Conservation (phyloP, 2,329 filamentous ascomycete genomes). For the Clarireedia homoeocarpa region DNA sequence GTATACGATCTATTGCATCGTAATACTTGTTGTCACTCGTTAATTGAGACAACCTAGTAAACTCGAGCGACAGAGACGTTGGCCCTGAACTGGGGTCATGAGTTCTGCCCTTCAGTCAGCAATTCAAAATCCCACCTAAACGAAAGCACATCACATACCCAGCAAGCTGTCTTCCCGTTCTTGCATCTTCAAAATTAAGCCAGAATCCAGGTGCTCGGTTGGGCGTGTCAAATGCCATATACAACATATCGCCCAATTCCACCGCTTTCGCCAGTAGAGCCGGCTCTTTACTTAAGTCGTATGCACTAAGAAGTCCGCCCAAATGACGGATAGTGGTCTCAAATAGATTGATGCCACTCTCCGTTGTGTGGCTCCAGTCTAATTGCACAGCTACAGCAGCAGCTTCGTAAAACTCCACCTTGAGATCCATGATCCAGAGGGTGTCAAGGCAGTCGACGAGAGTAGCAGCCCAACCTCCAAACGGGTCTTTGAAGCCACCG, state of each 20-base stretch:
- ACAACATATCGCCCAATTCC: constrained; percentile 27
- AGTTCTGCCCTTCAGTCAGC: neutral
- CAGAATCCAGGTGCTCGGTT: constrained; percentile 5
- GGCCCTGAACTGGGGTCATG: constrained; percentile 1
- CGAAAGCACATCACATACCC: too few relatives aligned
- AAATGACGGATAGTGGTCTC: constrained; percentile 33
- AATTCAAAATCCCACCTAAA: neutral
- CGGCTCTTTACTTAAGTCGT: constrained; percentile 25
- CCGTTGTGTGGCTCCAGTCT: constrained; percentile 13
- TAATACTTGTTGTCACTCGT: constrained; percentile 52
- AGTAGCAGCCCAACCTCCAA: constrained; percentile 84
- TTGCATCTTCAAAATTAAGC: constrained; percentile 6
- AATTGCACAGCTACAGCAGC: constrained; percentile 54
- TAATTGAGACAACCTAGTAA: constrained; percentile 53
- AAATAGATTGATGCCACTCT: constrained; percentile 28
- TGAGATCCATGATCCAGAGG: constrained; percentile 75
- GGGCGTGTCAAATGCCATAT: constrained; percentile 35
- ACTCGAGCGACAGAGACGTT: constrained; percentile 50
- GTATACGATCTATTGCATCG: constrained; percentile 49
- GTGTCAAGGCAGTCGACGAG: constrained; percentile 75
- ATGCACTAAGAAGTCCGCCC: constrained; percentile 31
- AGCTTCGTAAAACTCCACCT: constrained; percentile 58
- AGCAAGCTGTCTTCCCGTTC: neutral
- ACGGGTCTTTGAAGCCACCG: constrained; percentile 62
- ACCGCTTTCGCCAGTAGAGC: constrained; percentile 25